phyloP scores from a whole-genome alignment of 176 grass and related monocot species.

The Neostapfia colusana region DNA sequence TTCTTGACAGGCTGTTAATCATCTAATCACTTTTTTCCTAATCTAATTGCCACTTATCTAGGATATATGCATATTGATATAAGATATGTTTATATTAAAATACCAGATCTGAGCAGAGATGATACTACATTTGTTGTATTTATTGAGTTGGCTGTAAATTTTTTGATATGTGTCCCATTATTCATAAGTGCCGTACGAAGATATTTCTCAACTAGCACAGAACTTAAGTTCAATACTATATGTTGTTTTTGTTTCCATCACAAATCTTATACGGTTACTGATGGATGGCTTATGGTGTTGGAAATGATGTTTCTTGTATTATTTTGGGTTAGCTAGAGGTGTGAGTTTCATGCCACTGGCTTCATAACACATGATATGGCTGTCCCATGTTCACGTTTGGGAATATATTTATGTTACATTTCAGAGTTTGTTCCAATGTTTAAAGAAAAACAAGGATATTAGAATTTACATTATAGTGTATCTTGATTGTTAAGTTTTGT shows the following conservation, averaged over 20 bases:
- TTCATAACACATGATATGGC: background rate
- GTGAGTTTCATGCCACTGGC: background rate
- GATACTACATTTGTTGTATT: conserved; percentile 12
- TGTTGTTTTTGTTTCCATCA: background rate
- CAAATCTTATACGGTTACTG: conserved; percentile 21
- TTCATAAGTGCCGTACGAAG: background rate
- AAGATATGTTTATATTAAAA: background rate
- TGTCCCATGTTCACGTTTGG: background rate
- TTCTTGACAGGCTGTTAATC: too few relatives aligned
- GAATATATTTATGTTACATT: background rate
- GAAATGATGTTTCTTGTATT: background rate
- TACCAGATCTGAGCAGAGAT: background rate
- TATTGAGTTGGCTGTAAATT: background rate
- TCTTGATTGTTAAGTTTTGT: background rate
- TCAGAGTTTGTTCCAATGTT: background rate
- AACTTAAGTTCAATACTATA: background rate
- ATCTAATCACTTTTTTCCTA: too few relatives aligned
- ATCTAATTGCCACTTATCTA: too few relatives aligned
- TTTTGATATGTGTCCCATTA: background rate
- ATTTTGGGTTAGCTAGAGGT: background rate
- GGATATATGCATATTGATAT: background rate
- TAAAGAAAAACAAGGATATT: conserved; percentile 6
- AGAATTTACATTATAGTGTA: background rate
- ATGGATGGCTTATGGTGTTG: background rate
- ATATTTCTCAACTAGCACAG: background rate